A percentile compares a stretch with the other conserved stretches of the same genome.
Evolutionary conservation across 345 rosid species (phyloP).

Genomic region (Eucalyptus polyanthemos): DNA sequence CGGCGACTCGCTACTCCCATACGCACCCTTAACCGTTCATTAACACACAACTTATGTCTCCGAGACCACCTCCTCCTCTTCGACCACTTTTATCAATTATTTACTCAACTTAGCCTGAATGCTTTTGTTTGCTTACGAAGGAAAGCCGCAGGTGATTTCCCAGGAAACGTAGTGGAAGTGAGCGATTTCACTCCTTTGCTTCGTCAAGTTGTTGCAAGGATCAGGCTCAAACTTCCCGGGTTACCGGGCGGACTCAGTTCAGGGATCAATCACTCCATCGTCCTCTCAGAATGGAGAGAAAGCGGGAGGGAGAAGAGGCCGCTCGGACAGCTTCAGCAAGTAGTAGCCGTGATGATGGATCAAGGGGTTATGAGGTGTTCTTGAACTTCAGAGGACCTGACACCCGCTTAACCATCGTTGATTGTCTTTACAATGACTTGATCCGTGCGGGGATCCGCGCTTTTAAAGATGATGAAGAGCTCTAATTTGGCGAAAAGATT

Average conservation of each 20-base stretch:
- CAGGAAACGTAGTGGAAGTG: background rate
- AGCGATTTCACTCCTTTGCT: background rate
- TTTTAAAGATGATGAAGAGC: background rate
- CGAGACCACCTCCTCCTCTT: too few relatives aligned
- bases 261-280: background rate
- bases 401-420: background rate
- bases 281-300: background rate
- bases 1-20: too few relatives aligned
- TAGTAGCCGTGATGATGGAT: background rate
- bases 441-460: background rate
- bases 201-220: background rate
- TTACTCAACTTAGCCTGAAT: background rate
- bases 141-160: background rate
- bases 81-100: background rate
- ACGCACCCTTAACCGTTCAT: too few relatives aligned
- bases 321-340: background rate
- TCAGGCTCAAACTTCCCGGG: background rate
- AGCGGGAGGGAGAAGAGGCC: background rate
- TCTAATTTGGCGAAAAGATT: background rate
- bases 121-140: background rate
- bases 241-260: background rate
- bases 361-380: background rate
- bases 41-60: too few relatives aligned
- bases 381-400: background rate
- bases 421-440: background rate